phyloP scores from a whole-genome alignment of 768 basidiomycete species.

The Clitopilus hobsonii region DNA sequence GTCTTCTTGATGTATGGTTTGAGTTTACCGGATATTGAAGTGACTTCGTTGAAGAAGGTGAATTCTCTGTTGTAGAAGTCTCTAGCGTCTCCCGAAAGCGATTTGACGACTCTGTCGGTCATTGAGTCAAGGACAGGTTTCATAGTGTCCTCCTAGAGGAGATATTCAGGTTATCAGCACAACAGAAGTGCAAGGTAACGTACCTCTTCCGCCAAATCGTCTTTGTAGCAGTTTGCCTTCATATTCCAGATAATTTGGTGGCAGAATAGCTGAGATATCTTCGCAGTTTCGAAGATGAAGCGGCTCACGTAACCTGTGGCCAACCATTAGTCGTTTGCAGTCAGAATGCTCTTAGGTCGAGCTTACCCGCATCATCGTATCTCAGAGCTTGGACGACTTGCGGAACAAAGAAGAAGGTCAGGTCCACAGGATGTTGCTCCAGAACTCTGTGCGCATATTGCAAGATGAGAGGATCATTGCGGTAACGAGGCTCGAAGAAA shows the following conservation, averaged over 20 bases:
- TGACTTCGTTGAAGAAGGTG: conserved; percentile 92
- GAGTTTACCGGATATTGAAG: conserved; percentile 96
- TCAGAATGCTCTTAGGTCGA: background rate
- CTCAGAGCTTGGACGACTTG: conserved; percentile 97
- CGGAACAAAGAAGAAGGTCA: conserved; percentile 99
- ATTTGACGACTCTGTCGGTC: conserved; percentile 73
- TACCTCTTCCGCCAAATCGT: conserved; percentile 83
- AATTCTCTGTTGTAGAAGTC: conserved; percentile 95
- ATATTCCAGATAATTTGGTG: conserved; percentile 99
- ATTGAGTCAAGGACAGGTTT: conserved; percentile 92
- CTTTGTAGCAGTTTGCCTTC: conserved; percentile 97
- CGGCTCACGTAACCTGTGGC: conserved; percentile 81
- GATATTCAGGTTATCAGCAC: background rate
- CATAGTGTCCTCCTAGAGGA: conserved; percentile 81
- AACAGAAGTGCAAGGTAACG: conserved; percentile 15
- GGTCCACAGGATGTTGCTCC: conserved; percentile 88
- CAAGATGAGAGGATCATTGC: conserved; percentile 77
- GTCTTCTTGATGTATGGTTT: conserved; percentile 94
- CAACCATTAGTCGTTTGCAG: background rate
- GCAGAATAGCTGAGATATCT: conserved; percentile 95
- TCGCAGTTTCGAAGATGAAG: conserved; percentile 96
- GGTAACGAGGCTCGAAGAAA: conserved; percentile 82
- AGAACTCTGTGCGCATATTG: conserved; percentile 97
- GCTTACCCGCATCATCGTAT: conserved; percentile 78
- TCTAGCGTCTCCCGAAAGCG: conserved; percentile 84